phyloP scores from a whole-genome alignment of 495 filamentous ascomycete genomes.

The Xylaria telfairii region DNA sequence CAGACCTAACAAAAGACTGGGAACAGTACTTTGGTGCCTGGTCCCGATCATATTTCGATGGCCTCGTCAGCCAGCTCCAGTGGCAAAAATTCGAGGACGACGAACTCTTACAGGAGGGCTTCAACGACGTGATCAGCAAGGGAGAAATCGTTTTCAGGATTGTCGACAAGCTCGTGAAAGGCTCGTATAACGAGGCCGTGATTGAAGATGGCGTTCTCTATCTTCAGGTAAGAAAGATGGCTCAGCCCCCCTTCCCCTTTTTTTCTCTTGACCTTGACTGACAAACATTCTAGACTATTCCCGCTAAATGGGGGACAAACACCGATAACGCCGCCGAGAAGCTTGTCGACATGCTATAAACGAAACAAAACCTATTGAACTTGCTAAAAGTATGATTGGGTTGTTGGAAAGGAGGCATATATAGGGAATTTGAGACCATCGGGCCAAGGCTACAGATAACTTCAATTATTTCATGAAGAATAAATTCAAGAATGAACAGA shows the following conservation, averaged over 20 bases:
- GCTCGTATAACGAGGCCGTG: constrained; percentile 49
- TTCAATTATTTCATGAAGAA: background rate
- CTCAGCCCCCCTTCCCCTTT: background rate
- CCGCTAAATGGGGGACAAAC: constrained; percentile 30
- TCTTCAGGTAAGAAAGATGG: constrained; percentile 48
- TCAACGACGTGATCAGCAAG: constrained; percentile 50
- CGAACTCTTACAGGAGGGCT: constrained; percentile 53
- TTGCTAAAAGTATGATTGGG: background rate
- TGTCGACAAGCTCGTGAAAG: constrained; percentile 52
- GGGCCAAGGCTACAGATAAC: background rate
- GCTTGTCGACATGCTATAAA: constrained; percentile 8
- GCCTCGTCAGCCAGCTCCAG: constrained; percentile 39
- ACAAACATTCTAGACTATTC: constrained; percentile 28
- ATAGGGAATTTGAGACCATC: no score
- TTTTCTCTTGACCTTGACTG: background rate
- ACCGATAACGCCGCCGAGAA: background rate
- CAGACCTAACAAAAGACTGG: constrained; percentile 48
- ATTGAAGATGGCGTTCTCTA: constrained; percentile 51
- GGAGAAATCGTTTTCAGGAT: constrained; percentile 50
- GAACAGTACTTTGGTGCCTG: constrained; percentile 46
- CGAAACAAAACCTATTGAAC: background rate
- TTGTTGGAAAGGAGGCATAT: background rate
- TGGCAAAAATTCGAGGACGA: constrained; percentile 53
- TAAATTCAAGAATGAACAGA: background rate
- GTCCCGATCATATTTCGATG: constrained; percentile 49